Base-by-base conservation (phyloP, 2,329 filamentous ascomycete species). In the Cladophialophora psammophila region DNA sequence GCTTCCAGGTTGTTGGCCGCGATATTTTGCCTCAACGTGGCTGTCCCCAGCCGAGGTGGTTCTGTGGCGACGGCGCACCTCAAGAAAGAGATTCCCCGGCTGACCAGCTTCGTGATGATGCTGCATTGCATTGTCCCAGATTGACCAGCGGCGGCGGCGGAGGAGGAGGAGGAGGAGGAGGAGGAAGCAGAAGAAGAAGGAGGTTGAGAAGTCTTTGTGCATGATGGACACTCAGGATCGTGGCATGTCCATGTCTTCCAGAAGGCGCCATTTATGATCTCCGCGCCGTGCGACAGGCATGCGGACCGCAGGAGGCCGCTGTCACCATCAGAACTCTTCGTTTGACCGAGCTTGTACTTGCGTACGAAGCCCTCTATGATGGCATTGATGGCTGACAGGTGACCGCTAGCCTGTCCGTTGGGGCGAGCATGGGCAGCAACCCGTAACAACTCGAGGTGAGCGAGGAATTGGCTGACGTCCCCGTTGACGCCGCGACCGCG, bases 381-480 rank as follows among this genome's bases (percentile, higher is more conserved):
- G 32, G 31, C 60, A 20, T 54, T 62, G n/a, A 62, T 8, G 20
- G 60, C 45, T 36, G 60, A 42, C 5, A 62, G n/a, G 60, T 62
- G 60, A 34, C 60, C 60, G 6, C 18, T 36, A 15, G 48, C 60
- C 13, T 18, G n/a, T 9, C 26, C 34, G 7, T 15, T n/a, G 5
- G 35, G 15, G 34, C 26, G 48, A 15, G 32, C 54, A 31, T 36
- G 36, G 9, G 60, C 64, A 18, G 64, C 38, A n/a, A 64, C 35
- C 9, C 42, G 20, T 20, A 67, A 42, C 15, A 64, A 48, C 35
- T 64, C 60, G 20, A 67, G 64, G 45, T 67, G 64, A 9, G 64
- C 64, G 26, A 64, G 38, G 38, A 67, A 55, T 42, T 67, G 64
- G 45, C 60, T 54, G 15, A 67, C 56, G 34, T 67, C 64, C 34